Base-by-base conservation (phyloP, 2,329 filamentous ascomycete species). In the Thermochaetoides dissita region DNA sequence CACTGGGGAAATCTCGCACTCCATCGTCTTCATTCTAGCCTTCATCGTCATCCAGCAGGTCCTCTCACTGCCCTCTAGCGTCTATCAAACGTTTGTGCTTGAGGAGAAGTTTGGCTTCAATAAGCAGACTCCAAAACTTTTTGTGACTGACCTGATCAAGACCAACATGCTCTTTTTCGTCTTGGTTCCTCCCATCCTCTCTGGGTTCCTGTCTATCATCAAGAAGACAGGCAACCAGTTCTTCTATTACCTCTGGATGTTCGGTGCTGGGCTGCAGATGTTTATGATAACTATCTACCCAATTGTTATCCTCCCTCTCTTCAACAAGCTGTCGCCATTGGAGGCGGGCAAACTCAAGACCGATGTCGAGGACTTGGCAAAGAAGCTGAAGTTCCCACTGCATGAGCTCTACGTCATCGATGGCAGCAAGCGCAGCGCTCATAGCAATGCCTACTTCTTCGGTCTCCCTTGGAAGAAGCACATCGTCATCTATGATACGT, bases 401-500 rank as follows among this genome's bases (percentile, higher is more conserved):
- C 79, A 83, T 49, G 87, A 96, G 58, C 74, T 98, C 36, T 86
- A 94, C 58, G 88, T 96, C 56, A 98, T 98, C 56, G 85, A 94
- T 59, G 86, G 85, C 39, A 88, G 82, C 67, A 89, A 89, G 69
- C 75, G 85, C 53, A 86, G 81, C 58, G 82, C 84, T 24, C 85
- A 94, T 65, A 87, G 81, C 65, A 94, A 94, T 57, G 84, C 85
- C 12, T 94, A 93, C 65, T 98, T 98, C 68, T 95, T 93, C 55
- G 91, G 91, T 46, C 75, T 98, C 43, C 91, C 91, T 35, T 98
- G 89, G 88, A 95, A 95, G 75, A 96, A 96, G 75, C 93, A 96
- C 69, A 98, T 98, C 68, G 91, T 98, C 57, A 93, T 98, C 58
- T 98, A 94, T 61, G 91, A 98, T 60, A 98, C 93, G 6, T 67